Base-by-base conservation (phyloP, 73 alveolate species). In the Effrenium voratum region DNA sequence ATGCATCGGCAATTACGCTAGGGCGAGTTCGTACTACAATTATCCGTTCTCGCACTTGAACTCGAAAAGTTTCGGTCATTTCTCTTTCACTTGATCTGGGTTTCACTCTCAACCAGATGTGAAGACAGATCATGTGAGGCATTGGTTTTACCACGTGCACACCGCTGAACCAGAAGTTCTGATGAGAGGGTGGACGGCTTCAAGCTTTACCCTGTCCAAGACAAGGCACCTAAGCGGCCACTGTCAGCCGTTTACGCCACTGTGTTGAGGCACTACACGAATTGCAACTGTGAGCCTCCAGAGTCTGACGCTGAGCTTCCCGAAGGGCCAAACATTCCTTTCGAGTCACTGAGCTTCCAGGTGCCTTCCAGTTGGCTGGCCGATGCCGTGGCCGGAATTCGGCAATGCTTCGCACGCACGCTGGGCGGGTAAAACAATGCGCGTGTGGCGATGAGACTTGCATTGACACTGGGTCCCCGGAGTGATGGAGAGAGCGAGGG, bases 221-320 rank as follows among this genome's bases (percentile, higher is more conserved):
- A 87, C 95, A 45, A 87, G 95, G 95, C 50, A 55, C 43, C 10
- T 32, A n/a, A 5, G 47, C 55, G 55, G 55, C 24, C 28, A 28
- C 52, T 57, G 86, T 36, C 49, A 26, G 86, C 38, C 52, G 12
- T 8, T 6, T 43, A 22, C 55, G 55, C 34, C 59, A 19, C 16
- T 3, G 32, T 43, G 30, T 50, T 59, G 68, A 87, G 95, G 95
- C 95, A 87, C 70, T 87, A 87, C 84, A 83, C 59, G 84, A 83
- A 87, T 45, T 87, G 95, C 85, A 87, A 87, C 59, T 87, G 95
- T 49, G 95, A 87, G 85, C 95, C 95, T 32, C 95, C 95, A 2
- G 73, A 38, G 95, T 44, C 52, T 60, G 82, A 40, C 82, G 16
- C 59, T 38, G 45, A 55, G 60, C 34, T 0, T 15, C 16, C 41